These are phyloP conservation scores for Jatropha multifida DNA, from an alignment of 441 rosid species.

Conservation along the genomic window DNA sequence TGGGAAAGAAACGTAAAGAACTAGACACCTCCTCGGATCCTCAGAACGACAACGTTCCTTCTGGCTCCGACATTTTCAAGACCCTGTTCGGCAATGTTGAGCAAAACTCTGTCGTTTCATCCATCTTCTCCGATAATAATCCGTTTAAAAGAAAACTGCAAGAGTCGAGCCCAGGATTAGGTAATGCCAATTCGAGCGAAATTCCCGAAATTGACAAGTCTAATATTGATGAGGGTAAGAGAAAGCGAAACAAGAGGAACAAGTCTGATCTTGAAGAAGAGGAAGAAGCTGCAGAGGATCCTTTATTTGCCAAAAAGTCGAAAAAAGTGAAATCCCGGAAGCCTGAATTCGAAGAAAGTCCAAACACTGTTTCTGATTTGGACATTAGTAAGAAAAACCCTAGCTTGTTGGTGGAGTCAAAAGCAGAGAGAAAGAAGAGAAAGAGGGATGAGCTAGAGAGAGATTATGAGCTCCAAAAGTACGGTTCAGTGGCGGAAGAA, in stretches of 20 bases:
- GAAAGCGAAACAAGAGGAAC: conserved; percentile 30
- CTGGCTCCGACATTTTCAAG: conserved; percentile 42
- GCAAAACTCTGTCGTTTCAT: conserved; percentile 35
- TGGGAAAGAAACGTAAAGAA: conserved; percentile 44
- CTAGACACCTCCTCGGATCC: conserved; percentile 7
- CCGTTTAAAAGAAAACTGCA: conserved; percentile 74
- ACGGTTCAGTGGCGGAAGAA: conserved; percentile 39
- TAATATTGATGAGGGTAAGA: conserved; percentile 21
- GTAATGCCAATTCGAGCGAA: conserved; percentile 11
- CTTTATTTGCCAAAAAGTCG: conserved; percentile 29
- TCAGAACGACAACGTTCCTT: conserved; percentile 4
- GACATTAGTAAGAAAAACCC: not conserved
- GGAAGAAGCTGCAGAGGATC: conserved; percentile 22
- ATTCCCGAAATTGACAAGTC: conserved; percentile 4
- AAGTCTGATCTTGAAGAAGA: conserved; percentile 19
- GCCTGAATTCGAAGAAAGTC: not conserved
- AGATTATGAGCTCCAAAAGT: conserved; percentile 67
- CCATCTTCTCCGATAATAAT: conserved; percentile 73
- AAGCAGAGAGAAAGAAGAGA: conserved; percentile 40
- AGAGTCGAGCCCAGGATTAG: conserved; percentile 20
- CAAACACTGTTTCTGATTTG: conserved; percentile 14
- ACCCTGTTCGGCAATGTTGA: conserved; percentile 40
- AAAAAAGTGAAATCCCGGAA: conserved; percentile 32
- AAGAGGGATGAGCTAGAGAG: conserved; percentile 90
- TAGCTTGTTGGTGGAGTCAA: conserved; percentile 10